Base-by-base conservation (phyloP, 2,329 filamentous ascomycete genomes). In the Neobulgaria alba region DNA sequence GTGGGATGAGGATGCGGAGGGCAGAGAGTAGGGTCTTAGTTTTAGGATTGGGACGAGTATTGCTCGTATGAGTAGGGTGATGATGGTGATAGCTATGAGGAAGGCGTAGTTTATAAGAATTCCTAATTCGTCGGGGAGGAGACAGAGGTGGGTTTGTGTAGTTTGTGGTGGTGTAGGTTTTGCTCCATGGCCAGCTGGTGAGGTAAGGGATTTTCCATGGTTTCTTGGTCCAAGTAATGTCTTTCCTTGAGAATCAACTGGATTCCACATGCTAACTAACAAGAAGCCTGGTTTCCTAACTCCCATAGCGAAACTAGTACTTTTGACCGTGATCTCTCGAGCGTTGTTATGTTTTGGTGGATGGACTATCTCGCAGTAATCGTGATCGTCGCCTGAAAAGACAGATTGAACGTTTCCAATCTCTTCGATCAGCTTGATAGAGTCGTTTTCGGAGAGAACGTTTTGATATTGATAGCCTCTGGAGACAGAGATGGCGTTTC, bases 391-490 rank as follows among this genome's bases (percentile, higher is more conserved):
- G 9, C 92, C 92, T 0, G 88, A 95, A 58, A 96, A 98, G 32
- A 89, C 83, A 50, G 92, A 83, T 3, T 77, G 72, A 10, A 96
- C 77, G 47, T 92, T 85, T 23, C 87, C 88, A 23, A 95, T 71
- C 48, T 80, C 85, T 45, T 81, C 73, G 31, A 95, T 67, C 29
- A 98, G 68, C 38, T 80, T 78, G 33, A 78, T 71, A 1, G 89
- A 92, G 51, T 95, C 78, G 2, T 76, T 71, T 36, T 82, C 77
- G 37, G 75, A 83, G 18, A 98, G 75, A 2, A 95, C 90, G 54
- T 95, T 98, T 61, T 96, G 90, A 58, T 98, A 98, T 61, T 98
- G 92, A 57, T 95, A 95, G 10, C 92, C 92, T 12, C 70, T 72
- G 8, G 75, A 67, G 12, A 98, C 78, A 2, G 73, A 73, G 44